Base-by-base conservation (phyloP, 345 rosid genomes). In the Eucalyptus viminalis region DNA sequence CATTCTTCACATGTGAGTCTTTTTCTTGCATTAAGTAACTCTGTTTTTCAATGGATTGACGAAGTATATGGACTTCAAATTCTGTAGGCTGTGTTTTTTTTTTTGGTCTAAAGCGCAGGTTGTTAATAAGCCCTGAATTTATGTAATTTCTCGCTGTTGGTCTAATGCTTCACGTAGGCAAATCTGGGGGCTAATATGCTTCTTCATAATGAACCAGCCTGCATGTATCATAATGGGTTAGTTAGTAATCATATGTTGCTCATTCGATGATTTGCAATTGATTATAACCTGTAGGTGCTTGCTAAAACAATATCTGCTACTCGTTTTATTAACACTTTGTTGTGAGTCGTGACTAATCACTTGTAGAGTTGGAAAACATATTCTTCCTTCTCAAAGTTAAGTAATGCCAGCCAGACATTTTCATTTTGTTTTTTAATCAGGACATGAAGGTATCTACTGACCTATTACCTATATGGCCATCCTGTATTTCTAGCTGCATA, bases 1-100 rank as follows among this genome's bases (percentile, higher is more conserved):
- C 90, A 98, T 98, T 92, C 93, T 97, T 89, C 96, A 95, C 91
- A 92, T 98, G 99, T 98, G 92, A 92, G 97, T 93, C 86, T 87
- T 80, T 85, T 45, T 72, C 50, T 50, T 34, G 69, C 14, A 62
- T 62, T 27, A 34, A 34, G 44, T 34, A 25, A 13, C 8, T 87
- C 22, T 87, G 62, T 56, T 58, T 87, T 53, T 27, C 12, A 34
- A 21, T 58, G n/a, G 49, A 87, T 87, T 87, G 27, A 56, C 47
- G 40, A 21, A 37, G 83, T 76, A 37, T 40, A 40, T 76, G 83
- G 47, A 76, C 85, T 22, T 76, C 45, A 76, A 44, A 76, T 76
- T 76, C 47, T 76, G 85, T 14, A 40, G 29, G 47, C 2, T 10
- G 27, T 21, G 24, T 53, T 17, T 19, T 9, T 49, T 49, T 50